phyloP scores from a whole-genome alignment of 208 protist species.

The Wallacemonas sp. region DNA sequence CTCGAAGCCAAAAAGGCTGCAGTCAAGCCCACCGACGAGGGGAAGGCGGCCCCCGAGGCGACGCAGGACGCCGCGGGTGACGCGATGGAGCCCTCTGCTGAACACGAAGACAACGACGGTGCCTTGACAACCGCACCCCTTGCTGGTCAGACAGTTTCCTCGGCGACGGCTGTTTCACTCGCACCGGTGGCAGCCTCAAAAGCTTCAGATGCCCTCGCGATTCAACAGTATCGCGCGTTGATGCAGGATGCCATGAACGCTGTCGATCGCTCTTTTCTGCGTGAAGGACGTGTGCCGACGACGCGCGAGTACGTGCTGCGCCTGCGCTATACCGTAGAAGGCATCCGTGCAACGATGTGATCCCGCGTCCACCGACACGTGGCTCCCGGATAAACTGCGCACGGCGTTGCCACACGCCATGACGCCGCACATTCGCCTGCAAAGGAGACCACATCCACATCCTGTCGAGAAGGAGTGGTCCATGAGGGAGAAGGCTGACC shows the following conservation, averaged over 20 bases:
- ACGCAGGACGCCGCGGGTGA: neutral
- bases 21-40: neutral
- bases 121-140: neutral
- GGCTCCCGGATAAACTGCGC: no score
- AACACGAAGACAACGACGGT: neutral
- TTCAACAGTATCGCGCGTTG: conserved; percentile 79
- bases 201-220: conserved; percentile 30
- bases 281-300: conserved; percentile 63
- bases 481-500: no score
- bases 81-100: no score
- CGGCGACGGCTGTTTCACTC: conserved; percentile 23
- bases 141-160: neutral
- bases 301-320: conserved; percentile 69
- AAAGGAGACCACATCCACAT: no score
- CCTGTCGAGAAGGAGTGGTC: no score
- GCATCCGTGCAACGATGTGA: conserved; percentile 55
- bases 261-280: conserved; percentile 75
- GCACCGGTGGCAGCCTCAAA: conserved; percentile 45
- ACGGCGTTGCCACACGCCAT: no score
- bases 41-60: neutral
- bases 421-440: no score
- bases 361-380: neutral
- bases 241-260: conserved; percentile 80
- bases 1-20: conserved; percentile 1
- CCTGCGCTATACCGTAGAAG: conserved; percentile 58